phyloP scores from a whole-genome alignment of 257 asterid genomes.

The Nicotiana attenuata region DNA sequence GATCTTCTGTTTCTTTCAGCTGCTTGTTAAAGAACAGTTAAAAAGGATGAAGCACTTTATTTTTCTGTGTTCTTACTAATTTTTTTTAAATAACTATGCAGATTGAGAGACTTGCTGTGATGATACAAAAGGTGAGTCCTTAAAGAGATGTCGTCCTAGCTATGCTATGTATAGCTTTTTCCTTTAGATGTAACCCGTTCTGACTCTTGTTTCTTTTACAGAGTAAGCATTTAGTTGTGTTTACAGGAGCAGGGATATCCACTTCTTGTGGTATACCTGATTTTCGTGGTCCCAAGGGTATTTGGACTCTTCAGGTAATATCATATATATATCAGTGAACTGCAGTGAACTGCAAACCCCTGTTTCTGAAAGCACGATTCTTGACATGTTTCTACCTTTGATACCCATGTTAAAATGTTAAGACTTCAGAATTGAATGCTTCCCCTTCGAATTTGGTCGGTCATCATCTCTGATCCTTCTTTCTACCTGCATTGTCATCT shows the following conservation, averaged over 20 bases:
- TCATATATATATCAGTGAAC: not conserved
- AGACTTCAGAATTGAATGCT: not conserved
- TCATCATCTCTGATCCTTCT: not conserved
- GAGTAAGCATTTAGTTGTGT: conserved; percentile 96
- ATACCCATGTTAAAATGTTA: not conserved
- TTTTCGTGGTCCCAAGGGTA: conserved; percentile 97
- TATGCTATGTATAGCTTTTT: conserved; percentile 15
- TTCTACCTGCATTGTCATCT: not conserved
- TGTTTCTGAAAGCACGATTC: not conserved
- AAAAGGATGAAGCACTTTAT: not conserved
- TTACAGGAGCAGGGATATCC: conserved; percentile 98
- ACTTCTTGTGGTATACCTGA: conserved; percentile 99
- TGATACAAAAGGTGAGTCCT: conserved; percentile 68
- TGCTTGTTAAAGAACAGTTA: not conserved
- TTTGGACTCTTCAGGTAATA: conserved; percentile 94
- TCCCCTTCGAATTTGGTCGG: not conserved
- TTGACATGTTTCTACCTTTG: not conserved
- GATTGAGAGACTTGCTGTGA: conserved; percentile 67
- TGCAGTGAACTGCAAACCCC: not conserved
- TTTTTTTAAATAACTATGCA: conserved; percentile 33
- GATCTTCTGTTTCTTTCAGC: not conserved
- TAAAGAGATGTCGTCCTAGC: not conserved
- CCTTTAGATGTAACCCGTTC: conserved; percentile 19
- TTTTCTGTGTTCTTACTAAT: conserved; percentile 12
- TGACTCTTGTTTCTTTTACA: conserved; percentile 38